Percentiles rank a stretch among this genome's conserved stretches.
phyloP scores from a whole-genome alignment of 306 rosid genomes.

The Trifolium fragiferum region DNA sequence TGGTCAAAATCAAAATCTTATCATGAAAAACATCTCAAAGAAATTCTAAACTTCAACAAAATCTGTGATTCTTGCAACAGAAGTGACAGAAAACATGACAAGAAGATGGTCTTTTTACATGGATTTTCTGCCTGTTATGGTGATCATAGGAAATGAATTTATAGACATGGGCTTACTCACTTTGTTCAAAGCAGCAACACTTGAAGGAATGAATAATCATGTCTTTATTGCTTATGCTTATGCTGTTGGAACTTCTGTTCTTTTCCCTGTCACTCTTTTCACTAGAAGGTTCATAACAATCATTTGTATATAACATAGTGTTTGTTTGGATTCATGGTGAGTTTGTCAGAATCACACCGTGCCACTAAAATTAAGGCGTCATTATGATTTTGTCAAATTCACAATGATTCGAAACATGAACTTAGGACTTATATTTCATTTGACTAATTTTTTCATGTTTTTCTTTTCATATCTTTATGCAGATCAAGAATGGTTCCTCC shows the following conservation, averaged over 20 bases:
- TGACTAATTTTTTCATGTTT: constrained; percentile 16
- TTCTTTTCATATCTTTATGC: constrained; percentile 38
- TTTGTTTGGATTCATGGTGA: not conserved
- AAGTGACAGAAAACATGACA: constrained; percentile 29
- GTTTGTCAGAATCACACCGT: not conserved
- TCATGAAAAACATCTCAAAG: not conserved
- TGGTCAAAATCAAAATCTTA: too few relatives aligned
- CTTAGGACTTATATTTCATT: not conserved
- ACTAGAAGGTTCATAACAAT: constrained; percentile 46
- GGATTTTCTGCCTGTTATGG: constrained; percentile 63
- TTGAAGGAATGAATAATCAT: constrained; percentile 74
- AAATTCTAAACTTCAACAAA: not conserved
- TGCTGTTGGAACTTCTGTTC: constrained; percentile 67
- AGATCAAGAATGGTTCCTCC: constrained; percentile 78
- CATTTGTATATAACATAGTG: not conserved
- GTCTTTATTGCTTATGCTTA: constrained; percentile 86
- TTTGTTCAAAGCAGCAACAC: constrained; percentile 86
- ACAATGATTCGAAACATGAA: not conserved
- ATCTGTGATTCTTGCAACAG: not conserved
- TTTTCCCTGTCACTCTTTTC: constrained; percentile 67
- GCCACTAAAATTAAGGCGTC: not conserved
- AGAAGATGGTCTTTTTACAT: constrained; percentile 47
- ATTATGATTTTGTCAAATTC: not conserved
- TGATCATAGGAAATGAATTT: constrained; percentile 65
- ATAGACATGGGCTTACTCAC: constrained; percentile 70